These are phyloP conservation scores for Dendrocalamus latiflorus DNA, from an alignment of 202 grass and related monocot genomes.

Conservation along the genomic window DNA sequence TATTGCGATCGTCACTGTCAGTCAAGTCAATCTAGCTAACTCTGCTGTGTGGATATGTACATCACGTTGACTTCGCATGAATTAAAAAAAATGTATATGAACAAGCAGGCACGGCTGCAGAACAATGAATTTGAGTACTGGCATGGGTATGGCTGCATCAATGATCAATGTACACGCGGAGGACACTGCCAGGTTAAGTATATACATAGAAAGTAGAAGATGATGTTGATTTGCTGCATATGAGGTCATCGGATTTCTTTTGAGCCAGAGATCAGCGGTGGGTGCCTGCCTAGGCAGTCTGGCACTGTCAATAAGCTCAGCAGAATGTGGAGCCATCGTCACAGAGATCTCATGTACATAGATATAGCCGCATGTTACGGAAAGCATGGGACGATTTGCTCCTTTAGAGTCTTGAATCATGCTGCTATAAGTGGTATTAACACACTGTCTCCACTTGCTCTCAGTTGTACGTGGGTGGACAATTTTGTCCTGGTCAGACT, in stretches of 20 bases:
- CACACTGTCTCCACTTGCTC: not conserved
- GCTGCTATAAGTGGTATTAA: not conserved
- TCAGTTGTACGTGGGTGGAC: not conserved
- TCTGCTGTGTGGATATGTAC: conserved; percentile 27
- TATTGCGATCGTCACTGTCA: not conserved
- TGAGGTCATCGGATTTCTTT: not conserved
- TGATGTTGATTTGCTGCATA: conserved; percentile 1
- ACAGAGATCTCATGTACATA: not conserved
- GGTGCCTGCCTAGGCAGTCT: not conserved
- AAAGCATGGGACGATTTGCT: not conserved
- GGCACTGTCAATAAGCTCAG: conserved; percentile 1
- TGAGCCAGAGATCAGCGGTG: not conserved
- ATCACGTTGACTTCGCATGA: conserved; percentile 12
- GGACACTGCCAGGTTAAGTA: not conserved
- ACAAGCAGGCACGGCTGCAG: conserved; percentile 16
- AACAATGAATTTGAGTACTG: conserved; percentile 11
- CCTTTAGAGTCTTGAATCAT: not conserved
- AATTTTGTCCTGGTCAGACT: conserved; percentile 39
- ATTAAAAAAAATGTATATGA: conserved; percentile 10
- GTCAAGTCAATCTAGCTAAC: conserved; percentile 14
- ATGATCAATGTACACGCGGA: conserved; percentile 18
- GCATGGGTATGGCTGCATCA: not conserved
- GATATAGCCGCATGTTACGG: not conserved
- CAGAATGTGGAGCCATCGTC: not conserved
- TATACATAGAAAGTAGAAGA: not conserved